These are phyloP conservation scores for Stagonosporopsis tanaceti DNA, from an alignment of 2,329 filamentous ascomycete genomes.

Conservation along the genomic window DNA sequence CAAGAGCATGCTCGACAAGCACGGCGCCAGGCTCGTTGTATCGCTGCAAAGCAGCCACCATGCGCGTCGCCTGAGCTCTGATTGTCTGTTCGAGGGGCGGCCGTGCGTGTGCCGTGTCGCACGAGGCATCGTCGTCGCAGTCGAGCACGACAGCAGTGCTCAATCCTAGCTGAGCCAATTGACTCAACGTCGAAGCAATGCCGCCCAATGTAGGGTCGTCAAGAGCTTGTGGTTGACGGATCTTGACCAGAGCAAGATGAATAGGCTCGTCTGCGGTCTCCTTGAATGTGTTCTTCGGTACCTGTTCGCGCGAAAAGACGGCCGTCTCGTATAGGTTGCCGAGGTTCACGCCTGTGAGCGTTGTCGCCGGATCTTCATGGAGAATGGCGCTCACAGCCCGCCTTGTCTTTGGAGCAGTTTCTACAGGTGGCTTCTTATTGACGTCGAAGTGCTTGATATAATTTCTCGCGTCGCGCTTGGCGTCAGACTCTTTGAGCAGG, in stretches of 20 bases:
- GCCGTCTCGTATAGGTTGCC: slow-evolving; percentile 67
- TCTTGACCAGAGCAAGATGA: slow-evolving; percentile 86
- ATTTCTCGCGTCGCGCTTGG: slow-evolving; percentile 88
- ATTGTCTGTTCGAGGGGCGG: slow-evolving; percentile 50
- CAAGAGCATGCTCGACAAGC: slow-evolving; percentile 67
- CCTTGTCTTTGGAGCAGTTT: slow-evolving; percentile 19
- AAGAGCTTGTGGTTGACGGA: slow-evolving; percentile 76
- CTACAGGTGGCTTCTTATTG: slow-evolving; percentile 29
- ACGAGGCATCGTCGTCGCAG: slow-evolving; percentile 58
- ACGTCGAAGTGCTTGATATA: slow-evolving; percentile 85
- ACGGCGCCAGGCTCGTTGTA: slow-evolving; percentile 74
- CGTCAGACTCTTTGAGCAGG: slow-evolving; percentile 84
- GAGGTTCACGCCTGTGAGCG: slow-evolving; percentile 64
- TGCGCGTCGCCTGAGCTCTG: slow-evolving; percentile 73
- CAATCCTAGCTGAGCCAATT: slow-evolving; percentile 83
- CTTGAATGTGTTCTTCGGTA: slow-evolving; percentile 47
- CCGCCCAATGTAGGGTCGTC: slow-evolving; percentile 74
- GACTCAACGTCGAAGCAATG: slow-evolving; percentile 82
- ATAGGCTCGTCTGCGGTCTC: slow-evolving; percentile 55
- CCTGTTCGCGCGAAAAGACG: slow-evolving; percentile 64
- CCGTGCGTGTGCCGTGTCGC: slow-evolving; percentile 37
- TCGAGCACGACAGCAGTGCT: slow-evolving; percentile 85
- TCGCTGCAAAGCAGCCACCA: slow-evolving; percentile 77
- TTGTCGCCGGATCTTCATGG: slow-evolving; percentile 45
- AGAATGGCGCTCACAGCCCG: slow-evolving; percentile 28